Percentiles rank a stretch among this genome's conserved stretches.
Evolutionary conservation across 2,329 filamentous ascomycete genomes (phyloP).

Genomic region (Cordyceps javanica): DNA sequence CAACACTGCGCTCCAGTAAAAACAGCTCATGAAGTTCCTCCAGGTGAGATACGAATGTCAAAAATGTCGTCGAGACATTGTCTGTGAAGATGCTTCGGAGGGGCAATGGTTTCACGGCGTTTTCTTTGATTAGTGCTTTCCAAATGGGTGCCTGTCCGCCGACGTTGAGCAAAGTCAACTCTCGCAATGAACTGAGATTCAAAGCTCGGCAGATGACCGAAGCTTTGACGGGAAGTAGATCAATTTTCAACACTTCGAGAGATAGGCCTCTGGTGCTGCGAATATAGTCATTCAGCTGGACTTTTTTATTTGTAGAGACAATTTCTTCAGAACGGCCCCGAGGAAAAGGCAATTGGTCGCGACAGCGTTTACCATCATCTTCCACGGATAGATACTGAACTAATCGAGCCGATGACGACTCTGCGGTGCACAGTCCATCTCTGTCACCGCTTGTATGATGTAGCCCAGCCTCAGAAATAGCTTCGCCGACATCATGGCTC

Average conservation of each 20-base stretch:
- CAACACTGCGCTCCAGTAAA: constrained; percentile 47
- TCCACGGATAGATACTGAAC: background rate
- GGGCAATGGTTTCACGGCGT: constrained; percentile 43
- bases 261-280: constrained; percentile 52
- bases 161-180: constrained; percentile 57
- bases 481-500: background rate
- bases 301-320: background rate
- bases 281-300: constrained; percentile 45
- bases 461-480: background rate
- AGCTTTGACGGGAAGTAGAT: constrained; percentile 55
- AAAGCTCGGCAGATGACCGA: constrained; percentile 50
- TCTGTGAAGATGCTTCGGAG: constrained; percentile 57
- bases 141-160: constrained; percentile 56
- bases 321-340: background rate
- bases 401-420: background rate
- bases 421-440: background rate
- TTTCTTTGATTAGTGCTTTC: constrained; percentile 49
- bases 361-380: background rate
- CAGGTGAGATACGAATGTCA: constrained; percentile 48
- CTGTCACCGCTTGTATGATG: background rate
- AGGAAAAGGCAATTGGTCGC: background rate
- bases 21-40: constrained; percentile 52
- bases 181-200: constrained; percentile 49
- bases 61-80: constrained; percentile 50
- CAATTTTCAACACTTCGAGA: constrained; percentile 47